Conservation (phyloP, 2,329 filamentous ascomycete genomes). For the Aureobasidium melanogenum region DNA sequence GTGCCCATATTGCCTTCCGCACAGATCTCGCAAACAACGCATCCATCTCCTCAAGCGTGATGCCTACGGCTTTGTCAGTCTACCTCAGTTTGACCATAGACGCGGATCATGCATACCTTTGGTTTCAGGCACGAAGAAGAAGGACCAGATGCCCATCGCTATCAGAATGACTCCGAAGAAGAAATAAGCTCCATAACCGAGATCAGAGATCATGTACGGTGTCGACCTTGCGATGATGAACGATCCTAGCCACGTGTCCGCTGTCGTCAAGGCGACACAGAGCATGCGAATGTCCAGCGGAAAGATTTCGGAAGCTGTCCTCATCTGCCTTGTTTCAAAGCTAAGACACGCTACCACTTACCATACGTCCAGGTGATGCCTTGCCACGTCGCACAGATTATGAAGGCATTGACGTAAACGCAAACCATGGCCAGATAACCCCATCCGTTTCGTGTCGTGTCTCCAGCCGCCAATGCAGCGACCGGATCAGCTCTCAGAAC, state of each 20-base stretch:
- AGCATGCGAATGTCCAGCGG: constrained; percentile 33
- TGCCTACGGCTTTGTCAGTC: background rate
- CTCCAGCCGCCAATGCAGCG: constrained; percentile 35
- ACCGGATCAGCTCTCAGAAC: constrained; percentile 45
- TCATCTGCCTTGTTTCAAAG: too few relatives aligned
- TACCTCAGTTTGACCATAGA: background rate
- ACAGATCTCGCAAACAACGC: background rate
- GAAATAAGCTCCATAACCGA: constrained; percentile 31
- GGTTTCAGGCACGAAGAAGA: constrained; percentile 61
- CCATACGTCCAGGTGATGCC: constrained; percentile 18
- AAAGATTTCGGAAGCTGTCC: constrained; percentile 44
- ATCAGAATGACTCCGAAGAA: constrained; percentile 26
- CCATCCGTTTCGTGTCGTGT: constrained; percentile 35
- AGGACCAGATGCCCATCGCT: constrained; percentile 53
- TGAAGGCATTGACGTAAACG: constrained; percentile 48
- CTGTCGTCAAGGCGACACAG: constrained; percentile 31
- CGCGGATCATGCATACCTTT: constrained; percentile 40
- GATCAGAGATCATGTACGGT: constrained; percentile 28
- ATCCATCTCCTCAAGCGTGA: background rate
- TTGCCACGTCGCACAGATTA: constrained; percentile 40
- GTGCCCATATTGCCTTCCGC: background rate
- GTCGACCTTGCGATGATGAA: constrained; percentile 33
- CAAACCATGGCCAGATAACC: constrained; percentile 47
- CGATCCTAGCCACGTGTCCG: constrained; percentile 30
- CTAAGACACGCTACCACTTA: background rate